These are phyloP conservation scores for Fusarium incarnatum DNA, from an alignment of 2,329 filamentous ascomycete species.

Conservation along the genomic window DNA sequence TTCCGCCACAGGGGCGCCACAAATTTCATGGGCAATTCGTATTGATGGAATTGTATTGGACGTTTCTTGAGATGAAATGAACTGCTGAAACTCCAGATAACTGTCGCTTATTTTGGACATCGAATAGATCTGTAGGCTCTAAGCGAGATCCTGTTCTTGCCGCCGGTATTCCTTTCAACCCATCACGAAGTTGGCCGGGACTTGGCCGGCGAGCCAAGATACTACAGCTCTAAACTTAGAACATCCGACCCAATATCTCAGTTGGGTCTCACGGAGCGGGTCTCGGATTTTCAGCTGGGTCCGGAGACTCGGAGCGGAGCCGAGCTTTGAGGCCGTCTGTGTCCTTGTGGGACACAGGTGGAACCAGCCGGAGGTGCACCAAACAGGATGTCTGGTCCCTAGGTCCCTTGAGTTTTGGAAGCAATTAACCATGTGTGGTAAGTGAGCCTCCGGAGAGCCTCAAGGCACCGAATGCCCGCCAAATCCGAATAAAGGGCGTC, in stretches of 20 bases:
- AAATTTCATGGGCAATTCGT: conserved; percentile 12
- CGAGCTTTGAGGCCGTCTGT: conserved; percentile 6
- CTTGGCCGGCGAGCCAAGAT: background rate
- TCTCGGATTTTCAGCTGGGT: background rate
- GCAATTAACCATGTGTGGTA: background rate
- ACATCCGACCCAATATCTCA: background rate
- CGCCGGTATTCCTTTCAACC: background rate
- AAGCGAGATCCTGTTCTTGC: conserved; percentile 12
- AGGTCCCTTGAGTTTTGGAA: conserved; percentile 5
- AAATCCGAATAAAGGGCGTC: background rate
- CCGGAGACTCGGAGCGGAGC: conserved; percentile 6
- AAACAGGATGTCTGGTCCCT: background rate
- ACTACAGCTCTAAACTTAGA: background rate
- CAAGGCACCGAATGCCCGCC: background rate
- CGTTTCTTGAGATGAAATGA: background rate
- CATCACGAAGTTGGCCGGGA: background rate
- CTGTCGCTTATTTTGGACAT: conserved; percentile 12
- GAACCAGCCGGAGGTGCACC: conserved; percentile 1
- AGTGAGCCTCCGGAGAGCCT: background rate
- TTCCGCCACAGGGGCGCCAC: conserved; percentile 22
- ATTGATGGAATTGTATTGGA: conserved; percentile 12
- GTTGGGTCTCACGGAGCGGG: conserved; percentile 12
- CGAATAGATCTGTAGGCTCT: conserved; percentile 3
- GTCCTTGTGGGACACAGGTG: conserved; percentile 3
- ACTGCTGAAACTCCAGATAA: conserved; percentile 15